These are phyloP conservation scores for Fragaria ananassa DNA, from an alignment of 306 rosid species.

Conservation along the genomic window DNA sequence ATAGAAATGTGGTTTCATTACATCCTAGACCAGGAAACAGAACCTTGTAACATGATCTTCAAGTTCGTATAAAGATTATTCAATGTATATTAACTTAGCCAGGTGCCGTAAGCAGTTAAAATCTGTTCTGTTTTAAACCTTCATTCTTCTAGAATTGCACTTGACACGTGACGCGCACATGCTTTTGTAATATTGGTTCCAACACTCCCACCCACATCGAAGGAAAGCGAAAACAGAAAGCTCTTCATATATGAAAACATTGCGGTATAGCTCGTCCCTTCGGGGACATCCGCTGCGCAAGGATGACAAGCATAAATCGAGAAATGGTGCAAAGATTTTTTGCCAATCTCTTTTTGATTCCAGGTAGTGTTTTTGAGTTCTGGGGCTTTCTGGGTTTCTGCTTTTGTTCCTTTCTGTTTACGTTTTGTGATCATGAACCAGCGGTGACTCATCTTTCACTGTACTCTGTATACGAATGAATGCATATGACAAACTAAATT, in stretches of 20 bases:
- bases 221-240: accelerated
- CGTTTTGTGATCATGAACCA: not conserved
- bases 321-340: not conserved
- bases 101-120: not conserved
- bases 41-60: not conserved
- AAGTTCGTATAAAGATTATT: not conserved
- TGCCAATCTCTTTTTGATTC: not conserved
- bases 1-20: too few species aligned
- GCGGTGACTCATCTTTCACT: not conserved
- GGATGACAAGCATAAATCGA: not conserved
- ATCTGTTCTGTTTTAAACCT: too few species aligned
- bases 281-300: slow-evolving; percentile 1
- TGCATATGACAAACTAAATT: too few species aligned
- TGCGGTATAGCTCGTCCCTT: not conserved
- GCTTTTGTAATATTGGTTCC: not conserved
- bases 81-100: too few species aligned
- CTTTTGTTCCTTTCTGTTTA: too few species aligned
- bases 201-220: not conserved
- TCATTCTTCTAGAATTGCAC: too few species aligned
- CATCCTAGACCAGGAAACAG: not conserved
- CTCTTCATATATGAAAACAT: not conserved
- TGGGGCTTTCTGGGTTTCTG: not conserved
- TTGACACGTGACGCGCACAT: not conserved
- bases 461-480: too few species aligned
- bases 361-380: too few species aligned